Conservation (phyloP, 2,329 filamentous ascomycete species). For the Xylariaceae sp. region DNA sequence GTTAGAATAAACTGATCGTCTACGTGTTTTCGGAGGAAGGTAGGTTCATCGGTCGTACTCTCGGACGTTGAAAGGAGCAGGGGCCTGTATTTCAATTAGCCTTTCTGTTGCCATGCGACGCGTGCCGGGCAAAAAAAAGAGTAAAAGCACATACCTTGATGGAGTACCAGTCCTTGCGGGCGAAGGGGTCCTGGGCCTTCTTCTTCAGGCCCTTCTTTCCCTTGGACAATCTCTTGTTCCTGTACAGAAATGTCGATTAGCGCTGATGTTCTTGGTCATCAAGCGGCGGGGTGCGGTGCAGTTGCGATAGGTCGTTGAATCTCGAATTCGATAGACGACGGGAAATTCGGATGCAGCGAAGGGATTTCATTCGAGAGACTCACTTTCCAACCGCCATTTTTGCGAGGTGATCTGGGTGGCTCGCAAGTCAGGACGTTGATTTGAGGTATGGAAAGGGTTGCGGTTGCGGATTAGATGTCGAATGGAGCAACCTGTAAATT, state of each 20-base stretch:
- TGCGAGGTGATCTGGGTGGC: conserved; percentile 46
- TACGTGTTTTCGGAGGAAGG: conserved; percentile 10
- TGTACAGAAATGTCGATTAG: conserved; percentile 36
- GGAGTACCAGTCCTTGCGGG: conserved; percentile 98
- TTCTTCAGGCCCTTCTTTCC: conserved; percentile 99
- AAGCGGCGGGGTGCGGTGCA: conserved; percentile 19
- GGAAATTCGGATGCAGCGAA: conserved; percentile 11
- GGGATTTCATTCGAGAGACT: conserved; percentile 31
- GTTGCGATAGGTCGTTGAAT: conserved; percentile 8
- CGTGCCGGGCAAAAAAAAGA: conserved; percentile 1
- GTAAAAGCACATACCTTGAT: conserved; percentile 64
- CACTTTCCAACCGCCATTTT: conserved; percentile 81
- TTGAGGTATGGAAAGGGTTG: conserved; percentile 27
- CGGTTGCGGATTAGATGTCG: conserved; percentile 26
- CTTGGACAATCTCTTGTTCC: conserved; percentile 99
- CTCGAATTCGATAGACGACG: conserved; percentile 15
- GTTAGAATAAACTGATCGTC: conserved; percentile 23
- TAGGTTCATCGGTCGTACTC: conserved; percentile 74
- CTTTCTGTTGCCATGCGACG: neutral
- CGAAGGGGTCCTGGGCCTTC: conserved; percentile 95
- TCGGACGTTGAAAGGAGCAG: conserved; percentile 90
- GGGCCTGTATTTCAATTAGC: conserved; percentile 56
- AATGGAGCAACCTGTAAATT: conserved; percentile 28
- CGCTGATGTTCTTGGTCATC: conserved; percentile 14
- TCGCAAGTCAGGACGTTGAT: conserved; percentile 31